phyloP scores from a whole-genome alignment of 2,329 filamentous ascomycete species.

The Alternaria dauci region DNA sequence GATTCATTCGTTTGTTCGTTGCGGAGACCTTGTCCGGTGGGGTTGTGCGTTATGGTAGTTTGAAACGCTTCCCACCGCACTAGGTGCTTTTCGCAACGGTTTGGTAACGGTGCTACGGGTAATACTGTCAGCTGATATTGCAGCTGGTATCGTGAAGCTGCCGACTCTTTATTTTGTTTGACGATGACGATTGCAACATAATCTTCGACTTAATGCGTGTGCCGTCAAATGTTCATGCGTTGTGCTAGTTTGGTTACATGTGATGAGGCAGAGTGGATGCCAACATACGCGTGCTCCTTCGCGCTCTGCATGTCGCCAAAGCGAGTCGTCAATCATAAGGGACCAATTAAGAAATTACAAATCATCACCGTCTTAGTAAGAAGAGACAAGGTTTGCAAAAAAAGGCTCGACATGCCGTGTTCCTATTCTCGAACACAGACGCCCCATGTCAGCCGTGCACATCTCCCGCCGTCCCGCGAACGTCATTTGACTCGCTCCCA shows the following conservation, averaged over 20 bases:
- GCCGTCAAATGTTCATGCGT: neutral
- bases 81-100: neutral
- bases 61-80: neutral
- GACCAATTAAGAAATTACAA: neutral
- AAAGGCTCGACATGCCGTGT: neutral
- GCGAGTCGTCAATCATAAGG: neutral
- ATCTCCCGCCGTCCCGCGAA: conserved; percentile 10
- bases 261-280: neutral
- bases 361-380: neutral
- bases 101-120: neutral
- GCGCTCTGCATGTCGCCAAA: neutral
- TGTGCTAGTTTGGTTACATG: neutral
- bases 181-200: neutral
- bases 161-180: neutral
- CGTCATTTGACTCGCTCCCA: conserved; percentile 8
- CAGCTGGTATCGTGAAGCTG: neutral
- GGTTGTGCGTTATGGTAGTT: neutral
- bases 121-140: neutral
- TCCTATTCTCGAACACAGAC: neutral
- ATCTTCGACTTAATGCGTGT: neutral
- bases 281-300: neutral
- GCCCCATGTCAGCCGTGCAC: conserved; percentile 5
- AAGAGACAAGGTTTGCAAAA: neutral
- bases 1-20: neutral
- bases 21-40: neutral